Evolutionary conservation across 2,329 filamentous ascomycete species (phyloP).

Genomic region (Monosporascus sp.): DNA sequence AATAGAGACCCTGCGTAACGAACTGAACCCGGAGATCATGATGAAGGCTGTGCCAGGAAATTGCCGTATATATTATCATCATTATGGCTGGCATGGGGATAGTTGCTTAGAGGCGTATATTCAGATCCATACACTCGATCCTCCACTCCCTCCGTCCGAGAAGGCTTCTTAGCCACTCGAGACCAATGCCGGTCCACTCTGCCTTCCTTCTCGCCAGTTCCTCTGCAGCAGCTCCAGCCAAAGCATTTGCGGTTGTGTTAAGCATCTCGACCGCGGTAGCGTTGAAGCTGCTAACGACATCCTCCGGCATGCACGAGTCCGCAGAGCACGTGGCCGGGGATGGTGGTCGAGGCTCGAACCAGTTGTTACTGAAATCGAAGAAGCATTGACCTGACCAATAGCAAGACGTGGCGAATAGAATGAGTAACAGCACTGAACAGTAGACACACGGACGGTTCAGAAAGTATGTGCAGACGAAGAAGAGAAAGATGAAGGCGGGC

Average conservation of each 20-base stretch:
- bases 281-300: constrained; percentile 35
- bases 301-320: constrained; percentile 22
- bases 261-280: constrained; percentile 49
- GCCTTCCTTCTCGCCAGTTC: constrained; percentile 48
- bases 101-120: constrained; percentile 61
- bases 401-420: constrained; percentile 88
- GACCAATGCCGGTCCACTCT: constrained; percentile 70
- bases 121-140: constrained; percentile 84
- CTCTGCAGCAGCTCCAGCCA: constrained; percentile 63
- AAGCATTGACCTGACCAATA: constrained; percentile 88
- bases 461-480: constrained; percentile 91
- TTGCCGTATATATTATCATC: too few relatives aligned
- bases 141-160: constrained; percentile 83
- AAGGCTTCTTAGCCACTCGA: constrained; percentile 81
- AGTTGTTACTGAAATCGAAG: constrained; percentile 87
- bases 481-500: constrained; percentile 78
- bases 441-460: constrained; percentile 96
- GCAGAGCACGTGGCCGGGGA: constrained; percentile 20
- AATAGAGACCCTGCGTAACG: too few relatives aligned
- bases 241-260: constrained; percentile 63
- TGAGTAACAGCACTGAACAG: constrained; percentile 90
- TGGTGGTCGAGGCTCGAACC: constrained; percentile 75
- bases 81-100: neutral
- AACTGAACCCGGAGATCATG: too few relatives aligned
- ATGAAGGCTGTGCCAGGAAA: too few relatives aligned